Percentiles rank a stretch among this genome's conserved stretches.
phyloP scores from a whole-genome alignment of 1,284 basidiomycete genomes.

The Phellinidium pouzarii region DNA sequence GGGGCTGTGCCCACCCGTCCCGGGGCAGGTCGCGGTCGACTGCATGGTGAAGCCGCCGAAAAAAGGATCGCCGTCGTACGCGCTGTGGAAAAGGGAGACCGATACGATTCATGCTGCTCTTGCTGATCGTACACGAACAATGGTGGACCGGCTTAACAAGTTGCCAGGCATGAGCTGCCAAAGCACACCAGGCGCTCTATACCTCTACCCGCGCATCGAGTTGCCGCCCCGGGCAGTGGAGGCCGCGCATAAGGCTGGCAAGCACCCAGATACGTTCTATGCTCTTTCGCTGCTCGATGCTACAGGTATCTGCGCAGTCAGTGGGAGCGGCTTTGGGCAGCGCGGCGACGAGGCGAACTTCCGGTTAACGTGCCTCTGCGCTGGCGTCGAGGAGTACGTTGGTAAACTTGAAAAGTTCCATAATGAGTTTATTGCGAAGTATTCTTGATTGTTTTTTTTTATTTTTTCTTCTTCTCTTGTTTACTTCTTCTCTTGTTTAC shows the following conservation, averaged over 20 bases:
- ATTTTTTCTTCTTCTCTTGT: neutral
- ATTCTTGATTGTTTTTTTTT: slow-evolving; percentile 26
- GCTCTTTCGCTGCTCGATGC: slow-evolving; percentile 76
- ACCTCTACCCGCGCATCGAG: slow-evolving; percentile 75
- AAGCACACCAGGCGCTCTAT: slow-evolving; percentile 84
- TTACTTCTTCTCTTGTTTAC: neutral
- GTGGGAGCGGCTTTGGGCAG: slow-evolving; percentile 91
- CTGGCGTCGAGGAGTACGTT: slow-evolving; percentile 87
- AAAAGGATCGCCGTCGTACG: slow-evolving; percentile 67
- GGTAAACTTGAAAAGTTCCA: slow-evolving; percentile 84
- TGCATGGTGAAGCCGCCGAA: slow-evolving; percentile 83
- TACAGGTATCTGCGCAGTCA: slow-evolving; percentile 91
- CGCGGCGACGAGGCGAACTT: slow-evolving; percentile 84
- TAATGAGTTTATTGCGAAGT: slow-evolving; percentile 66
- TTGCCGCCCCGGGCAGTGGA: slow-evolving; percentile 67
- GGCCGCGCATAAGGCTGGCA: slow-evolving; percentile 65
- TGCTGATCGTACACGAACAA: slow-evolving; percentile 60
- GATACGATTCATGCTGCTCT: slow-evolving; percentile 72
- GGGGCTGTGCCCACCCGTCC: slow-evolving; percentile 80
- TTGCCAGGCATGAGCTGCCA: slow-evolving; percentile 83
- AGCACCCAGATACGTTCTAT: slow-evolving; percentile 85
- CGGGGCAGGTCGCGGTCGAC: slow-evolving; percentile 89
- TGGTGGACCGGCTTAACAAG: slow-evolving; percentile 70
- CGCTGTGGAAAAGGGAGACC: slow-evolving; percentile 77
- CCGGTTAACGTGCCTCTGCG: slow-evolving; percentile 82